Evolutionary conservation across 345 rosid genomes (phyloP), one percentile per base, ranked within the genome.

Genomic region (Gynandropsis gynandra): DNA sequence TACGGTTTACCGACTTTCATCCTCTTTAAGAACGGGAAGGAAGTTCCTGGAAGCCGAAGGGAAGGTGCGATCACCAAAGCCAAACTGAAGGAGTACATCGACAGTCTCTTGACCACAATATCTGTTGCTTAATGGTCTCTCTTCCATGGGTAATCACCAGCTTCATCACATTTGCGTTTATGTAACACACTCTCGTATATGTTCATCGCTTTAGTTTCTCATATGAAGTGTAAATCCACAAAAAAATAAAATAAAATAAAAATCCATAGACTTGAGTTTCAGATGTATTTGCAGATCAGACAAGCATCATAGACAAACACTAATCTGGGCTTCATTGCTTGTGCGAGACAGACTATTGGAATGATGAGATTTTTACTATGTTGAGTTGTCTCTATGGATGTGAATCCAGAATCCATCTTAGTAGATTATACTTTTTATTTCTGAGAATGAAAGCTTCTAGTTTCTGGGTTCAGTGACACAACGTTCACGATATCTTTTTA

Each of bases 1-100:
- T 87, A 83, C 40, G 94, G 96, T 36, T 79, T 87, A 73, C 96
- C 96, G 1, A 57, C 79, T 37, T 61, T 87, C 69, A 78, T 84
- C 39, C 78, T 84, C 60, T 87, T 87, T 70, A 80, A 81, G 70
- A 65, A 78, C 16, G 94, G 94, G 43, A 59, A 78, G 44, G 89
- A 79, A 69, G 81, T 87, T 45, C 65, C 87, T 4, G 79, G 74
- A 54, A 87, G 94, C 72, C 69, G 96, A 58, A 81, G 81, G 68
- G 96, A 87, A 75, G 94, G 94, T 40, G 94, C 94, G 14, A 80
- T 87, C 35, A 79, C 90, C 13, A 87, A 84, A 59, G 63, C 51
- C 27, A 87, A 81, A 80, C 94, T 87, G 43, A 74, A 87, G 52
- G 83, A 73, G 27, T 76, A 87, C 59, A 51, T 87, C 29, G 87